Percentiles rank a stretch among this genome's conserved stretches.
These are phyloP conservation scores for Trichoderma gamsii DNA, from an alignment of 495 filamentous ascomycete genomes.

Conservation along the genomic window DNA sequence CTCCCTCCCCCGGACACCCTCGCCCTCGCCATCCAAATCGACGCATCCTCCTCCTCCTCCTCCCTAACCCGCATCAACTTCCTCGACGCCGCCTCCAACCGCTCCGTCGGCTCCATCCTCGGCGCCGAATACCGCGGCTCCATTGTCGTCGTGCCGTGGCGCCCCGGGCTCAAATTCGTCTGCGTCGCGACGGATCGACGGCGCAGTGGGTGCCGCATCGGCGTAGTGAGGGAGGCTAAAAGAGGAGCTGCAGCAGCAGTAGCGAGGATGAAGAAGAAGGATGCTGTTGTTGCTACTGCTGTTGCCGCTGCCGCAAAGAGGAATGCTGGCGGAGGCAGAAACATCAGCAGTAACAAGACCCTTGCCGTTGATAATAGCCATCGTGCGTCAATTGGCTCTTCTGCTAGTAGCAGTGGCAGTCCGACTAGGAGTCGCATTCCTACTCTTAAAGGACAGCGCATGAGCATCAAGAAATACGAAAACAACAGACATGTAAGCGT, in stretches of 20 bases:
- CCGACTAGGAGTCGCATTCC: too few relatives aligned
- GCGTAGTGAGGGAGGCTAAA: not conserved
- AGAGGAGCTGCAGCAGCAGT: too few relatives aligned
- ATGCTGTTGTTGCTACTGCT: not conserved
- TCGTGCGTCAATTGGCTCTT: too few relatives aligned
- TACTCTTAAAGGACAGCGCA: too few relatives aligned
- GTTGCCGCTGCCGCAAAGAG: not conserved
- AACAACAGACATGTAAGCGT: too few relatives aligned
- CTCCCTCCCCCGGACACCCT: not conserved
- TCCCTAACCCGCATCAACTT: not conserved
- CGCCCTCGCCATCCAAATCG: conserved; percentile 11
- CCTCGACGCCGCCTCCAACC: not conserved
- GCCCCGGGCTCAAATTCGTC: not conserved
- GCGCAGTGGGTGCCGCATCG: not conserved
- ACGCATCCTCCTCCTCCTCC: not conserved
- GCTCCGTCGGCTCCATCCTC: conserved; percentile 1
- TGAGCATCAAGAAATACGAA: too few relatives aligned
- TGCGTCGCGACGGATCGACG: not conserved
- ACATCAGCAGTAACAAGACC: not conserved
- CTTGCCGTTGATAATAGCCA: not conserved
- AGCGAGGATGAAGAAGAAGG: not conserved
- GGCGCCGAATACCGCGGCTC: conserved; percentile 8
- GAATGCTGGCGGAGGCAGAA: too few relatives aligned
- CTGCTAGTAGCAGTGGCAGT: too few relatives aligned
- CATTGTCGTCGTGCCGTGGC: conserved; percentile 4